Conservation (phyloP, 2,329 filamentous ascomycete genomes). For the Dothistroma septosporum region DNA sequence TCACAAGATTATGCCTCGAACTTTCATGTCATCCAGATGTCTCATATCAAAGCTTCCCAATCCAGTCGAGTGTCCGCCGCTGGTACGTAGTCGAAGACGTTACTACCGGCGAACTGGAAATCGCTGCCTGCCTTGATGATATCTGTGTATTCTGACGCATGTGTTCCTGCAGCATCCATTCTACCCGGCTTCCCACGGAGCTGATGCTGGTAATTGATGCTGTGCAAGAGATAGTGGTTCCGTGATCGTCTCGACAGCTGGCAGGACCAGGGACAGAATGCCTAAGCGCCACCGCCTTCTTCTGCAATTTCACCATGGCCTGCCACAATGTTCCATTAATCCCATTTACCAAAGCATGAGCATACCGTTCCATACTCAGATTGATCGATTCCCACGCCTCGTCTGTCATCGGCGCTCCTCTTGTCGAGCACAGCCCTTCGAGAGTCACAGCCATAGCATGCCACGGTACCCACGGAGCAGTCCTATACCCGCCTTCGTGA, state of each 20-base stretch:
- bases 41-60: neutral
- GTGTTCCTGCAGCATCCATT: no score
- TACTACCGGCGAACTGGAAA: neutral
- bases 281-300: constrained; percentile 40
- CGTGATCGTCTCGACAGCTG: neutral
- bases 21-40: neutral
- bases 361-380: neutral
- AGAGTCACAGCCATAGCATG: neutral
- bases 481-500: neutral
- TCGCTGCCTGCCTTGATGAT: neutral
- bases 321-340: constrained; percentile 48
- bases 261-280: no score
- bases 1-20: neutral
- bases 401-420: neutral
- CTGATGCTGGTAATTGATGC: neutral
- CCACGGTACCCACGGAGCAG: neutral
- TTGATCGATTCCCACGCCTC: neutral
- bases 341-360: neutral
- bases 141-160: no score
- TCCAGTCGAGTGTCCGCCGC: neutral
- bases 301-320: constrained; percentile 52
- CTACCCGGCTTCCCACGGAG: no score
- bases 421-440: neutral
- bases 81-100: neutral
- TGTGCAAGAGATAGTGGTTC: neutral